These are phyloP conservation scores for Nannizzia gypsea DNA, from an alignment of 2,329 filamentous ascomycete genomes.

Conservation along the genomic window DNA sequence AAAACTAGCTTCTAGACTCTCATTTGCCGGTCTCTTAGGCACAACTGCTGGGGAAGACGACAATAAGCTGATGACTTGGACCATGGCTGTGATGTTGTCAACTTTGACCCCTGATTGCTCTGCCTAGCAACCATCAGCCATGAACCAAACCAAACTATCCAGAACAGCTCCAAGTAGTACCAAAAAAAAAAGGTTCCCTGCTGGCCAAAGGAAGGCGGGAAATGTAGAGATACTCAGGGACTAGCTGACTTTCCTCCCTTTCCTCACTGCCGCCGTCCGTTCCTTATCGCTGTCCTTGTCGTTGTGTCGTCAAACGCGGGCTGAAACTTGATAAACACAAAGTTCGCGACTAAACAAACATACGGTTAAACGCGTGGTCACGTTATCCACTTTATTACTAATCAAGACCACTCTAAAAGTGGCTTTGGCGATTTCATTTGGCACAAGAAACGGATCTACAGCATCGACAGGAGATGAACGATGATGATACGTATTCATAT, in stretches of 20 bases:
- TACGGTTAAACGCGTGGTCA: not conserved
- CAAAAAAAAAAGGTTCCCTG: not conserved
- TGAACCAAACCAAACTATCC: not conserved
- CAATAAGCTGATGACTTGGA: slow-evolving; percentile 29
- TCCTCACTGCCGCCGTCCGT: no score
- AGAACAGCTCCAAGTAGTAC: not conserved
- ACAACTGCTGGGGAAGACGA: slow-evolving; percentile 17
- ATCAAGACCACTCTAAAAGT: not conserved
- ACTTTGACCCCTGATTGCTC: not conserved
- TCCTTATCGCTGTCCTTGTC: not conserved
- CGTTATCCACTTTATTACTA: not conserved
- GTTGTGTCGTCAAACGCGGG: not conserved
- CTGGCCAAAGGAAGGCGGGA: no score
- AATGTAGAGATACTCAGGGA: no score
- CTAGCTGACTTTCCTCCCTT: no score
- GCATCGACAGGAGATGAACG: not conserved
- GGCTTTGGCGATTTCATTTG: not conserved
- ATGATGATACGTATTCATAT: not conserved
- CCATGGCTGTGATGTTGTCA: slow-evolving; percentile 19
- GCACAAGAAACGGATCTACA: no score
- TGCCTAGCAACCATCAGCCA: not conserved
- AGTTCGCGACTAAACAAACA: not conserved
- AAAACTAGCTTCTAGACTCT: not conserved
- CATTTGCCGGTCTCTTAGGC: not conserved
- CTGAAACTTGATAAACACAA: not conserved